These are phyloP conservation scores for Chalciporus sp. DNA, from an alignment of 1,284 basidiomycete species.

Conservation along the genomic window DNA sequence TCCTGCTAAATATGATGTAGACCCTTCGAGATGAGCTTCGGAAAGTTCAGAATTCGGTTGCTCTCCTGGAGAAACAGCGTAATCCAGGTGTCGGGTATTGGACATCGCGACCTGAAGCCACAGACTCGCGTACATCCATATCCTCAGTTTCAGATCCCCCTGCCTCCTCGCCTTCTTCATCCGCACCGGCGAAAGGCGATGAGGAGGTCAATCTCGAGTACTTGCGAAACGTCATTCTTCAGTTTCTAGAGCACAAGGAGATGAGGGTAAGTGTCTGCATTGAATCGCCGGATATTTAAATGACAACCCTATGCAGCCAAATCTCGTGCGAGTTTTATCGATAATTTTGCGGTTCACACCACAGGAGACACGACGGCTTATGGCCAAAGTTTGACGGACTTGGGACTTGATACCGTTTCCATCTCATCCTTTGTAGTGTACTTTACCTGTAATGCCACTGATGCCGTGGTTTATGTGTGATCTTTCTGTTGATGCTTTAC, in stretches of 20 bases:
- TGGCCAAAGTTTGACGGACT: conserved; percentile 63
- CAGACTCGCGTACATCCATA: conserved; percentile 48
- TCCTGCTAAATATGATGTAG: conserved; percentile 40
- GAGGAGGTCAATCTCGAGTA: conserved; percentile 97
- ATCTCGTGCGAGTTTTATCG: conserved; percentile 86
- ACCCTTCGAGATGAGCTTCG: conserved; percentile 88
- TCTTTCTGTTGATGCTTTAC: background rate
- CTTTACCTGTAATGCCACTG: background rate
- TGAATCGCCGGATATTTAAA: background rate
- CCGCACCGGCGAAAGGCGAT: conserved; percentile 49
- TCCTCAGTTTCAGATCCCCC: conserved; percentile 47
- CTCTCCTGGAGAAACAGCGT: conserved; percentile 85
- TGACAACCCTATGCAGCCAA: conserved; percentile 56
- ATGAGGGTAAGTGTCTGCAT: conserved; percentile 66
- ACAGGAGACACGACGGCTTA: conserved; percentile 84
- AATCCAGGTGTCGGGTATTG: conserved; percentile 95
- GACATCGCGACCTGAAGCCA: conserved; percentile 52
- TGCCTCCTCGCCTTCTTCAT: conserved; percentile 39
- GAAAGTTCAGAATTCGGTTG: conserved; percentile 89
- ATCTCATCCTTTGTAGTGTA: background rate
- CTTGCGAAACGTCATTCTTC: conserved; percentile 89
- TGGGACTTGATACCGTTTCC: conserved; percentile 5
- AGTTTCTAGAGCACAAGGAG: conserved; percentile 90
- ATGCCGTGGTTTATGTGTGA: background rate
- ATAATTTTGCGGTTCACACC: conserved; percentile 93